These are phyloP conservation scores for Thymus quinquecostatus DNA, from an alignment of 257 asterid species.

Conservation along the genomic window DNA sequence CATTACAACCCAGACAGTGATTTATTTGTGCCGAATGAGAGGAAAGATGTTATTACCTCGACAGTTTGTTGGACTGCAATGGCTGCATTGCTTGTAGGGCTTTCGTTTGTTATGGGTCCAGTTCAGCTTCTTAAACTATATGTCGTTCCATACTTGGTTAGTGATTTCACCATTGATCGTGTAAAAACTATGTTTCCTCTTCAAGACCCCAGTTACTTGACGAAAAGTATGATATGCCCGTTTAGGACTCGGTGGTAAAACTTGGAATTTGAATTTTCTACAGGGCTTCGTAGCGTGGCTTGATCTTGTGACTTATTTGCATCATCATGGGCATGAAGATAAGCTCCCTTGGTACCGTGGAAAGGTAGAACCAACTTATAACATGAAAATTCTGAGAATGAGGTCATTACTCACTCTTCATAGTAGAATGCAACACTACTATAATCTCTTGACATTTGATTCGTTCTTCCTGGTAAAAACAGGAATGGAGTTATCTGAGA, in stretches of 20 bases:
- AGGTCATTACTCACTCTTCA: not conserved
- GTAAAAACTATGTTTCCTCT: not conserved
- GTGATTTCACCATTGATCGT: conserved; percentile 3
- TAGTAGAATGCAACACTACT: not conserved
- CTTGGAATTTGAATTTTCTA: conserved; percentile 25
- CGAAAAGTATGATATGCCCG: not conserved
- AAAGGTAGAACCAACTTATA: conserved; percentile 37
- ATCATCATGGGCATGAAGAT: conserved; percentile 65
- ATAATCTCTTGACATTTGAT: not conserved
- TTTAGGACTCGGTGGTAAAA: conserved; percentile 14
- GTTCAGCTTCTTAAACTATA: conserved; percentile 45
- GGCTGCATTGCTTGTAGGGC: conserved; percentile 42
- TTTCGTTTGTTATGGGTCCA: conserved; percentile 45
- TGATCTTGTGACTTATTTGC: conserved; percentile 62
- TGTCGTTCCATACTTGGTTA: conserved; percentile 51
- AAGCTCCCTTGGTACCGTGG: conserved; percentile 73
- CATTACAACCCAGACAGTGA: conserved; percentile 50
- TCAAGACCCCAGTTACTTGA: not conserved
- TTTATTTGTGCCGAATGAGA: conserved; percentile 48
- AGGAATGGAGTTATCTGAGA: conserved; percentile 93
- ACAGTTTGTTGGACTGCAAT: conserved; percentile 51
- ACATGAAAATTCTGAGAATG: not conserved
- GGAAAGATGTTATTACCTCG: conserved; percentile 46
- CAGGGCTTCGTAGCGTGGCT: conserved; percentile 60
- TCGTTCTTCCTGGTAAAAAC: conserved; percentile 13